Evolutionary conservation across 1,284 basidiomycete genomes (phyloP), one percentile per base, ranked within the genome.

Genomic region (Sanguinoderma infundibulare): DNA sequence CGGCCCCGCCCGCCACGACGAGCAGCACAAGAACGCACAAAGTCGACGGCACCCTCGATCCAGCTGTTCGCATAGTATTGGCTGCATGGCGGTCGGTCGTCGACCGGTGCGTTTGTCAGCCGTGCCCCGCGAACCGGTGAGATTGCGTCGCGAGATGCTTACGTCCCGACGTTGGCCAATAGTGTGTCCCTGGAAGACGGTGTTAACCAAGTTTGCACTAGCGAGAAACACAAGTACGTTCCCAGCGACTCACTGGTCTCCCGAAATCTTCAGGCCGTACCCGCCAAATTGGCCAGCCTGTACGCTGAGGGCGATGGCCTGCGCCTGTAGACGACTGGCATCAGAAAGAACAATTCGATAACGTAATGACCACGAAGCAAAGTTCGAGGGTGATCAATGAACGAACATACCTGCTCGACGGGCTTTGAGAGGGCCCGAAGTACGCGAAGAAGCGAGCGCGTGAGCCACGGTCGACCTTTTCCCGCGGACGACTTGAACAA

Each of bases 231-330:
- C 12, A 22, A n/a, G 30, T 32, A 22, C 22, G 34, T 14, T 22
- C 77, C 76, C 51, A 79, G 20, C 20, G n/a, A 64, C 68, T 51
- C 55, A 69, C 69, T 85, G 84, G 66, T 81, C 85, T 7, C 83
- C 83, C 55, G 78, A 79, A 61, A 85, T 79, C 26, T 78, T 79
- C 60, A 82, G 81, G 1, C 79, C 83, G 62, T 86, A 85, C 14
- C 81, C 72, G 1, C 83, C 84, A 10, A 81, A 81, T 14, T 77
- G 75, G 51, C 72, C 80, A 5, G 79, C 83, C 60, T 84, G 82
- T 54, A 83, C 78, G 68, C 83, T 84, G 56, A 85, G 70, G 1
- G 83, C 83, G 56, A 85, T 81, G 2, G 84, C 84, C 64, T 85
- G 83, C 2, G 75, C 67, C 63, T 70, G 59, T n/a, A 30, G 15